phyloP scores from a whole-genome alignment of 2,329 filamentous ascomycete genomes.

The Nemania sp. region DNA sequence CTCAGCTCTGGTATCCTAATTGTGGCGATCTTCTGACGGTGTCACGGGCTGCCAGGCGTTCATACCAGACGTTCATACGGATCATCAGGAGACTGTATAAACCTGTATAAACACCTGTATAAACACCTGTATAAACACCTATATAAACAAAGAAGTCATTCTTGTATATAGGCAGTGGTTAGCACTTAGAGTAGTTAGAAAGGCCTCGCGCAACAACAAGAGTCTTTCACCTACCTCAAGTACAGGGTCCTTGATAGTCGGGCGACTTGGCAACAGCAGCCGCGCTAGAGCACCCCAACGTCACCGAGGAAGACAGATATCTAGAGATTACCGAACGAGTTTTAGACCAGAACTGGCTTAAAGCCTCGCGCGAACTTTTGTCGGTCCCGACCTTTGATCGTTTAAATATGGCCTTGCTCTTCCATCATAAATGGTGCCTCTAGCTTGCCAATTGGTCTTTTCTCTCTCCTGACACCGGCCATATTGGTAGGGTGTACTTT shows the following conservation, averaged over 20 bases:
- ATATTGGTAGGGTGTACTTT: constrained; percentile 16
- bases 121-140: no score
- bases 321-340: background rate
- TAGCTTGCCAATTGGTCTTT: background rate
- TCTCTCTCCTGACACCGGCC: constrained; percentile 7
- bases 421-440: background rate
- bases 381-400: background rate
- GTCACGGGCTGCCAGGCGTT: no score
- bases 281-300: background rate
- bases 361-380: background rate
- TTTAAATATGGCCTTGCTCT: background rate
- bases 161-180: no score
- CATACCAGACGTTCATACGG: no score
- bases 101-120: no score
- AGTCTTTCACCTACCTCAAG: no score
- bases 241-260: no score
- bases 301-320: background rate
- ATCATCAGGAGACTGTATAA: no score
- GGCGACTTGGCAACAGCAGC: background rate
- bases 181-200: no score
- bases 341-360: background rate
- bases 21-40: background rate
- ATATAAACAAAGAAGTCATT: no score
- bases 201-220: no score
- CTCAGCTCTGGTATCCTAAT: background rate